These are phyloP conservation scores for Serendipita sp. DNA, from an alignment of 1,284 basidiomycete species.

Conservation along the genomic window DNA sequence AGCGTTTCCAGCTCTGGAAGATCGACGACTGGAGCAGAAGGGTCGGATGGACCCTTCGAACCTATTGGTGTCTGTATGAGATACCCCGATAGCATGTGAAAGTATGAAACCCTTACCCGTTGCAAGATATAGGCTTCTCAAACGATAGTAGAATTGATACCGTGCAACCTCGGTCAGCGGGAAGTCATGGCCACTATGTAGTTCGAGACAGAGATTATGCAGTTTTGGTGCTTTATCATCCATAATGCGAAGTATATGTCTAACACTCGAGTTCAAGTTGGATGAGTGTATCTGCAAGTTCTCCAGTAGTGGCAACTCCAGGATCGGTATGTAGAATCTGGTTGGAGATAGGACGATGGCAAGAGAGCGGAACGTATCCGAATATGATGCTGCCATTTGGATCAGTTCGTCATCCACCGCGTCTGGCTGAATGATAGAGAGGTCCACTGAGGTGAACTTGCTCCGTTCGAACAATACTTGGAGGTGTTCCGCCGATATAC, in stretches of 20 bases:
- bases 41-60: slow-evolving; percentile 1
- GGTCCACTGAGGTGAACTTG: neutral
- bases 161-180: neutral
- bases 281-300: neutral
- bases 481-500: neutral
- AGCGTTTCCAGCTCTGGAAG: slow-evolving; percentile 1
- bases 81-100: neutral
- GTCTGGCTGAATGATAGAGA: neutral
- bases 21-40: slow-evolving; percentile 1
- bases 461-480: neutral
- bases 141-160: slow-evolving; percentile 1
- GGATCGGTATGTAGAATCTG: neutral
- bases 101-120: neutral
- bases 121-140: neutral
- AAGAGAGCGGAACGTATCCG: neutral
- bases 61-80: neutral
- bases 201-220: neutral
- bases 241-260: neutral
- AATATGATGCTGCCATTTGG: neutral
- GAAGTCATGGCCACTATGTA: neutral
- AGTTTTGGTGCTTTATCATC: slow-evolving; percentile 3
- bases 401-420: neutral
- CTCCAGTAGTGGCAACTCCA: neutral
- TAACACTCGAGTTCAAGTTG: neutral
- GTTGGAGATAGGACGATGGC: neutral